Conservation (phyloP, 2,329 filamentous ascomycete genomes). For the Pyrenochaeta sp. region DNA sequence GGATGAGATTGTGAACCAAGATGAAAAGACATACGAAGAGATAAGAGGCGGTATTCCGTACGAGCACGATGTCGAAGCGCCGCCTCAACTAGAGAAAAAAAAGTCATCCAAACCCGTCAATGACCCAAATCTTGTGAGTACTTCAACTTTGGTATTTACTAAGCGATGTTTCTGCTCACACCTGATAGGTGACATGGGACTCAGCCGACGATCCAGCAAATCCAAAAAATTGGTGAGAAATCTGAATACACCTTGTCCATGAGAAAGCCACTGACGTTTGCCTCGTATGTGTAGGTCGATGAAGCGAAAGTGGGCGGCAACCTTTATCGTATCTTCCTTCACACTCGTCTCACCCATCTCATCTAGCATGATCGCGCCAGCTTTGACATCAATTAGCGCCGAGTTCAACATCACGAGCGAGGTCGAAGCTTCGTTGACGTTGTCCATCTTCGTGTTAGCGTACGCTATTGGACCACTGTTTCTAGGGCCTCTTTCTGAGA, state of each 20-base stretch:
- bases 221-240: constrained; percentile 35
- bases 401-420: constrained; percentile 47
- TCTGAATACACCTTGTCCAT: too few relatives aligned
- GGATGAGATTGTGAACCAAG: constrained; percentile 12
- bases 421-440: constrained; percentile 42
- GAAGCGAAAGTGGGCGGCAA: constrained; percentile 55
- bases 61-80: constrained; percentile 42
- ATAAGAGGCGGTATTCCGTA: constrained; percentile 38
- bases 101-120: constrained; percentile 32
- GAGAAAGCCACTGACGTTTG: too few relatives aligned
- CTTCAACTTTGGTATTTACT: not conserved
- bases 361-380: constrained; percentile 52
- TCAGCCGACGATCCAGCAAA: constrained; percentile 56
- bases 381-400: constrained; percentile 36
- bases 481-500: constrained; percentile 48
- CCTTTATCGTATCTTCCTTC: constrained; percentile 55
- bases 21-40: constrained; percentile 33
- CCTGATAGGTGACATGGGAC: constrained; percentile 54
- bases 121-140: constrained; percentile 45
- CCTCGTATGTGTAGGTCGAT: constrained; percentile 17
- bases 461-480: constrained; percentile 52
- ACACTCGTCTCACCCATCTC: constrained; percentile 52
- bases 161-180: constrained; percentile 9
- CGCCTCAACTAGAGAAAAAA: constrained; percentile 33
- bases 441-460: constrained; percentile 52